phyloP scores from a whole-genome alignment of 208 protist species.

The Acanthamoeba healyi region DNA sequence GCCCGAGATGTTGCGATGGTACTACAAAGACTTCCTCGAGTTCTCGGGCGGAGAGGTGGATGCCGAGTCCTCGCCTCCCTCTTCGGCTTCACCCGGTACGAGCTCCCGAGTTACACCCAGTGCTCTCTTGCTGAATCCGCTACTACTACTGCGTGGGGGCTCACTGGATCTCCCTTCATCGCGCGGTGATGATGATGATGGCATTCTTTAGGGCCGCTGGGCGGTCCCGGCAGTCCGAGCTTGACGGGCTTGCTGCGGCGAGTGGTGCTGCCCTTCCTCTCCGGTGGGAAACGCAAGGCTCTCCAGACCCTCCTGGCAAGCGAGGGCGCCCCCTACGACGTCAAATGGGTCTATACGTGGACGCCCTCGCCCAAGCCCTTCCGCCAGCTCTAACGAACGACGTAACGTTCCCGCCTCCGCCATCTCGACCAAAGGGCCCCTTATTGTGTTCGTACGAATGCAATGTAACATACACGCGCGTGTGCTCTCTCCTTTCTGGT shows the following conservation, averaged over 20 bases:
- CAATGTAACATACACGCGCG: too few species aligned
- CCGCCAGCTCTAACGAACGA: slow-evolving; percentile 65
- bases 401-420: too few species aligned
- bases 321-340: slow-evolving; percentile 6
- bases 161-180: background rate
- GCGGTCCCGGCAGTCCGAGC: background rate
- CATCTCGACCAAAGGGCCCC: too few species aligned
- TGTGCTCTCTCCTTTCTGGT: too few species aligned
- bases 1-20: slow-evolving; percentile 54
- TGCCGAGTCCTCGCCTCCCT: background rate
- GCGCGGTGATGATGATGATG: background rate
- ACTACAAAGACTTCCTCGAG: slow-evolving; percentile 49
- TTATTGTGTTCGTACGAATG: too few species aligned
- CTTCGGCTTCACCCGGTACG: background rate
- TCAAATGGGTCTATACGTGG: slow-evolving; percentile 50
- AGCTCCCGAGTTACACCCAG: too few species aligned
- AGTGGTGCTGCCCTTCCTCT: slow-evolving; percentile 30
- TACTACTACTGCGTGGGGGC: too few species aligned
- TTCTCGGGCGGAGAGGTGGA: background rate
- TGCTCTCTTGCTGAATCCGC: too few species aligned
- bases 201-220: background rate
- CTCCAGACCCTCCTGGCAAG: background rate
- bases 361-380: slow-evolving; percentile 64
- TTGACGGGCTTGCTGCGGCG: background rate
- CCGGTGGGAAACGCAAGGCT: background rate